phyloP scores from a whole-genome alignment of 805 yeast species.

The Blastobotrys americana region DNA sequence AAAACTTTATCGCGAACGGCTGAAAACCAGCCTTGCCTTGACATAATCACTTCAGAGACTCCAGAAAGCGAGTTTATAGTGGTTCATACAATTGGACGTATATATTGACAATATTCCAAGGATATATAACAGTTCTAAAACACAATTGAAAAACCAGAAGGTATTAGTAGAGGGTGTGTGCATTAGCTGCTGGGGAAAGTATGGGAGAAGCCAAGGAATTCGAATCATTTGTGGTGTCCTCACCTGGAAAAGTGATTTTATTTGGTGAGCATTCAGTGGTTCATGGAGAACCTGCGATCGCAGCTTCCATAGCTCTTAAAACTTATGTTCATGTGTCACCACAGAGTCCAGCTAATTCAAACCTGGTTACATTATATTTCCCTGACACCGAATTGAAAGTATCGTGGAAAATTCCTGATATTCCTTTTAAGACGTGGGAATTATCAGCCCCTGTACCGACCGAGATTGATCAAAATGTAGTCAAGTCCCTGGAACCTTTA shows the following conservation, averaged over 20 bases:
- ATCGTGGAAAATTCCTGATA: slow-evolving; percentile 52
- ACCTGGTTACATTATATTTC: slow-evolving; percentile 59
- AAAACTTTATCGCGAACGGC: too few relatives aligned
- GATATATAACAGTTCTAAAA: too few relatives aligned
- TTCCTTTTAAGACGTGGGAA: slow-evolving; percentile 48
- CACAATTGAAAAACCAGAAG: too few relatives aligned
- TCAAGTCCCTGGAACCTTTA: slow-evolving; percentile 14
- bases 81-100: too few relatives aligned
- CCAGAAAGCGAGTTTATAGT: too few relatives aligned
- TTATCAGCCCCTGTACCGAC: slow-evolving; percentile 7
- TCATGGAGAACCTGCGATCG: slow-evolving; percentile 87
- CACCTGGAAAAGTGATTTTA: slow-evolving; percentile 94
- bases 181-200: too few relatives aligned
- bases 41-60: too few relatives aligned
- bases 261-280: slow-evolving; percentile 98
- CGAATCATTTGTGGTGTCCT: slow-evolving; percentile 67
- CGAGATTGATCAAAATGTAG: slow-evolving; percentile 10
- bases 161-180: too few relatives aligned
- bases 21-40: too few relatives aligned
- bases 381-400: slow-evolving; percentile 71
- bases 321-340: slow-evolving; percentile 64
- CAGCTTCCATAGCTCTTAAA: slow-evolving; percentile 84
- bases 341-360: slow-evolving; percentile 31
- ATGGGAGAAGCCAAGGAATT: too few relatives aligned
- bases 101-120: too few relatives aligned